Evolutionary conservation across 2,329 filamentous ascomycete genomes (phyloP).

Genomic region (Chaetomiaceae sp.): DNA sequence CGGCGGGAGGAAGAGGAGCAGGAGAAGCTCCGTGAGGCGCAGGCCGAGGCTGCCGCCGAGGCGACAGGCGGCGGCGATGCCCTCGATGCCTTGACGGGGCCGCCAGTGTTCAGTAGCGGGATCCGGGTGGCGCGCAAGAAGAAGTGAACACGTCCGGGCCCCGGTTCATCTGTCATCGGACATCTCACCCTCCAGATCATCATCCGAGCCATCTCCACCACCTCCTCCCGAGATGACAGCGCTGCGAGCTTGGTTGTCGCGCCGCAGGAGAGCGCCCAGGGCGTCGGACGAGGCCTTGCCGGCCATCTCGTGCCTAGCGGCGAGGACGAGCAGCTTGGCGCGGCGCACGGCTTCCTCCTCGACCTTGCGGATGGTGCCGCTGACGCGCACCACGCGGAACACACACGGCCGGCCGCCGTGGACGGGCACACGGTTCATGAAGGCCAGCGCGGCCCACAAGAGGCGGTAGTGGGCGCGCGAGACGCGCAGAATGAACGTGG

Average conservation of each 20-base stretch:
- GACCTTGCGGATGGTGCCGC: constrained; percentile 86
- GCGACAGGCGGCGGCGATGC: constrained; percentile 36
- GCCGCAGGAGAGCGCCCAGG: constrained; percentile 29
- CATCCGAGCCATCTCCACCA: constrained; percentile 43
- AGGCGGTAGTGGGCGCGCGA: constrained; percentile 77
- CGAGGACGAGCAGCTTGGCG: constrained; percentile 66
- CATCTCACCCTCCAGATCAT: constrained; percentile 44
- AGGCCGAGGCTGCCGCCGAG: constrained; percentile 32
- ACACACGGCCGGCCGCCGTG: constrained; percentile 62
- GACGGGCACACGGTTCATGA: constrained; percentile 65
- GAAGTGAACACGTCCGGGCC: constrained; percentile 36
- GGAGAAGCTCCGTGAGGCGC: constrained; percentile 45
- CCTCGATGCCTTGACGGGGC: constrained; percentile 45
- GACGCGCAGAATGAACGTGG: constrained; percentile 85
- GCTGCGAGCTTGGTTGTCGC: constrained; percentile 27
- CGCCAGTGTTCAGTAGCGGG: constrained; percentile 42
- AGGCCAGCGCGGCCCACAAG: constrained; percentile 84
- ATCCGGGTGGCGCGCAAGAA: constrained; percentile 67
- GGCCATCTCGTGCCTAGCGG: constrained; percentile 51
- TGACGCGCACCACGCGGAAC: constrained; percentile 79
- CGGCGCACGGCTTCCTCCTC: constrained; percentile 84
- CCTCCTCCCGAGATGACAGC: constrained; percentile 34
- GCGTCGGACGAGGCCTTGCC: constrained; percentile 31
- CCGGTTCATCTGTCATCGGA: constrained; percentile 37
- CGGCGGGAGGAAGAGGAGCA: constrained; percentile 70